phyloP scores from a whole-genome alignment of 345 rosid genomes.

The Isatis tinctoria region DNA sequence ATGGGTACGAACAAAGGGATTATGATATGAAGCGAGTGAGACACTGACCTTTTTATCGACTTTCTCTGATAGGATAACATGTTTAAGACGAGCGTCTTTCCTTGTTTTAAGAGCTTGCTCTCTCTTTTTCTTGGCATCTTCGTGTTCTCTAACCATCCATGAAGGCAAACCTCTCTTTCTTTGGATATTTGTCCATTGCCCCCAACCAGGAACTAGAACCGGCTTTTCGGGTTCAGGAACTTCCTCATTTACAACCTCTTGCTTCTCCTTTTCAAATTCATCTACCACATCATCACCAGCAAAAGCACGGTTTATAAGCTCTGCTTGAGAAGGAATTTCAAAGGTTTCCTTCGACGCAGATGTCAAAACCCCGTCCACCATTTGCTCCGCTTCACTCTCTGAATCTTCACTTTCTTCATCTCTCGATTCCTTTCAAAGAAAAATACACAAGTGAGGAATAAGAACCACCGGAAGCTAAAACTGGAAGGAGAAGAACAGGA shows the following conservation, averaged over 20 bases:
- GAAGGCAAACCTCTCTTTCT: conserved; percentile 74
- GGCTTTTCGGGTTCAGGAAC: conserved; percentile 86
- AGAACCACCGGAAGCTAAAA: background rate
- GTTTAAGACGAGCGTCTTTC: conserved; percentile 74
- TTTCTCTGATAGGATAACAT: conserved; percentile 83
- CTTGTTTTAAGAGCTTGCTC: conserved; percentile 70
- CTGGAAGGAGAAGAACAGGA: background rate
- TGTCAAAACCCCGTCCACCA: conserved; percentile 78
- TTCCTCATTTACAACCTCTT: conserved; percentile 62
- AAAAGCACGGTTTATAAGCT: conserved; percentile 78
- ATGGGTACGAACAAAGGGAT: background rate
- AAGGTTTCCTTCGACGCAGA: conserved; percentile 44
- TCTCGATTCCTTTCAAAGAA: conserved; percentile 37
- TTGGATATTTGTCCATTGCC: conserved; percentile 80
- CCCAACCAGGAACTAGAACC: conserved; percentile 82
- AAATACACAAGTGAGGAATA: background rate
- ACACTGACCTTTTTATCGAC: conserved; percentile 71
- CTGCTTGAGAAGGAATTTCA: conserved; percentile 86
- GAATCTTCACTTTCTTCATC: conserved; percentile 55
- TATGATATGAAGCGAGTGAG: background rate
- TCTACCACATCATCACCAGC: conserved; percentile 90
- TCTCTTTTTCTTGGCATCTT: conserved; percentile 60
- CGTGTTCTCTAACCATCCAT: conserved; percentile 78
- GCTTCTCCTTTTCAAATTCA: conserved; percentile 72
- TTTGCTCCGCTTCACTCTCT: conserved; percentile 55